phyloP scores from a whole-genome alignment of 140 eudicot genomes.

The Oenanthe javanica region DNA sequence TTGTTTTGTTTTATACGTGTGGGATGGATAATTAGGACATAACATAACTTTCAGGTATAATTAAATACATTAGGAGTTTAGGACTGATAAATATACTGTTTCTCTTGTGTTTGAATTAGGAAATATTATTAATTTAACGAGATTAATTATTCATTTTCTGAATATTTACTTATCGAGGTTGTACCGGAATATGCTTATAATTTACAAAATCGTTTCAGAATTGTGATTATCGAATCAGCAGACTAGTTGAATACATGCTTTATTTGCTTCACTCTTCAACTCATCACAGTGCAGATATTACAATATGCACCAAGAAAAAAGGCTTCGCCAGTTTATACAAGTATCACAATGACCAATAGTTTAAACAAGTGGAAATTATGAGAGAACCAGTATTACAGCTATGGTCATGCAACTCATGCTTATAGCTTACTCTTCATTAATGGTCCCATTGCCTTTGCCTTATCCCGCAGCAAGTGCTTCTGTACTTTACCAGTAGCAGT shows the following conservation, averaged over 20 bases:
- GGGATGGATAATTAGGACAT: too few relatives aligned
- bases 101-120: too few relatives aligned
- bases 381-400: neutral
- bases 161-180: too few relatives aligned
- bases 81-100: too few relatives aligned
- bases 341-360: neutral
- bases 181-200: too few relatives aligned
- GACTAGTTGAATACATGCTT: neutral
- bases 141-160: too few relatives aligned
- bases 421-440: constrained; percentile 51
- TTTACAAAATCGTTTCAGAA: too few relatives aligned
- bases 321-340: neutral
- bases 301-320: neutral
- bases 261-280: neutral
- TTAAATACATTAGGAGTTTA: too few relatives aligned
- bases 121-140: too few relatives aligned
- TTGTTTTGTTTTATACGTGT: too few relatives aligned
- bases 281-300: neutral
- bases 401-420: neutral
- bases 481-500: constrained; percentile 93
- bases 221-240: neutral
- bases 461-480: constrained; percentile 73
- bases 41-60: too few relatives aligned
- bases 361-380: neutral
- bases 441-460: constrained; percentile 89